Percentiles rank a stretch among this genome's conserved stretches.
phyloP scores from a whole-genome alignment of 1,139 yeast species.

The Diutina pseudorugosa region DNA sequence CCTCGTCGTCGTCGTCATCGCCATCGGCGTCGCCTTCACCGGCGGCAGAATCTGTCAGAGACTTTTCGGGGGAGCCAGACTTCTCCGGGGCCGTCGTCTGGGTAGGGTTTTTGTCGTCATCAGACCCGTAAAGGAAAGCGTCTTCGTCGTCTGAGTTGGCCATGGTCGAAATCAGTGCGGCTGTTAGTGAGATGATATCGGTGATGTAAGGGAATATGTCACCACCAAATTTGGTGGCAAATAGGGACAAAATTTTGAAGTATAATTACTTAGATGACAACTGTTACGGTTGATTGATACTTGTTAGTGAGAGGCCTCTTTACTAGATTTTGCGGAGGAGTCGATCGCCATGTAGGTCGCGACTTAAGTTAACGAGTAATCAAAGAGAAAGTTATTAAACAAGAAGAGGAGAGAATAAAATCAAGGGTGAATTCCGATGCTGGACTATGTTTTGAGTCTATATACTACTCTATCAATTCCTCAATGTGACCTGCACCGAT shows the following conservation, averaged over 20 bases:
- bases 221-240: too few relatives aligned
- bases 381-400: too few relatives aligned
- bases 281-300: too few relatives aligned
- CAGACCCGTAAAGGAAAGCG: constrained; percentile 56
- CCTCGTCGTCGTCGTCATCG: constrained; percentile 10
- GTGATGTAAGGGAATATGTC: background rate
- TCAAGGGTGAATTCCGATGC: background rate
- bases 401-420: too few relatives aligned
- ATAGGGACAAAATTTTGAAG: too few relatives aligned
- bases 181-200: background rate
- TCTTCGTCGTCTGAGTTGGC: constrained; percentile 53
- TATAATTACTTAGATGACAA: too few relatives aligned
- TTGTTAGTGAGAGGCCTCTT: too few relatives aligned
- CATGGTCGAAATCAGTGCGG: constrained; percentile 5
- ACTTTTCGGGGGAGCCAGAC: background rate
- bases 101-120: constrained; percentile 22
- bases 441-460: background rate
- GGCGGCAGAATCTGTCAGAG: background rate
- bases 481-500: constrained; percentile 65
- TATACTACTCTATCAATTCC: background rate
- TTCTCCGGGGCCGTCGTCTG: background rate
- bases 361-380: too few relatives aligned
- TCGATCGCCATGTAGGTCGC: too few relatives aligned
- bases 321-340: too few relatives aligned
- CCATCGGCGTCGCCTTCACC: constrained; percentile 8